Evolutionary conservation across 2,329 filamentous ascomycete species (phyloP).

Genomic region (Talaromyces sp.): DNA sequence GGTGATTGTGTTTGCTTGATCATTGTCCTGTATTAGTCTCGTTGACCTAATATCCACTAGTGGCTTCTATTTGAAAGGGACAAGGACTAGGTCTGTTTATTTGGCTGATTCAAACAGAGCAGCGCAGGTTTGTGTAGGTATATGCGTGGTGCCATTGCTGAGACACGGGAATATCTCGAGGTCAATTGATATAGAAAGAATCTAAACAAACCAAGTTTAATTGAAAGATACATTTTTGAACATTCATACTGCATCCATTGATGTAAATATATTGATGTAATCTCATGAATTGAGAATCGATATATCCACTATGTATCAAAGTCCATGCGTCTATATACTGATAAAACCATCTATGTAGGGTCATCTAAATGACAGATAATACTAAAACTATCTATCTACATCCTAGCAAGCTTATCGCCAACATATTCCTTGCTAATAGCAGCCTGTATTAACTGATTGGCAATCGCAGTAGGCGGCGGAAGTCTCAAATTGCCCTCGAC

Average conservation of each 20-base stretch:
- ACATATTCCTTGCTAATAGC: slow-evolving; percentile 69
- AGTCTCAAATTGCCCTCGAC: slow-evolving; percentile 73
- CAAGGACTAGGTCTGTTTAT: no score
- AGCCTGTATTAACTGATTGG: slow-evolving; percentile 77
- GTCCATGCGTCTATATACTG: not conserved
- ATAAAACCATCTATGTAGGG: not conserved
- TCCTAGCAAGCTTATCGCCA: slow-evolving; percentile 49
- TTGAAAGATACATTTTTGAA: not conserved
- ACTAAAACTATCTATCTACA: slow-evolving; percentile 18
- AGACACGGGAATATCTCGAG: not conserved
- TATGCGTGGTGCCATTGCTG: no score
- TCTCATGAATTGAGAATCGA: not conserved
- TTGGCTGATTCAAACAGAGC: no score
- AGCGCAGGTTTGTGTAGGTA: no score
- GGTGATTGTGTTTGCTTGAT: not conserved
- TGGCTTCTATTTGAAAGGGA: not conserved
- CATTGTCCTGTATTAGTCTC: not conserved
- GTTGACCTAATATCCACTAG: not conserved
- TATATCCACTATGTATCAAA: not conserved
- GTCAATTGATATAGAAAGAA: not conserved
- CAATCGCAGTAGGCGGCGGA: slow-evolving; percentile 84
- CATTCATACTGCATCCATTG: not conserved
- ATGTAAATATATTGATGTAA: not conserved
- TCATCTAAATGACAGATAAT: not conserved
- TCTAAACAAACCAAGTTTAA: not conserved